Base-by-base conservation (phyloP, 78 protist genomes). In the Polysphondylium violaceum region DNA sequence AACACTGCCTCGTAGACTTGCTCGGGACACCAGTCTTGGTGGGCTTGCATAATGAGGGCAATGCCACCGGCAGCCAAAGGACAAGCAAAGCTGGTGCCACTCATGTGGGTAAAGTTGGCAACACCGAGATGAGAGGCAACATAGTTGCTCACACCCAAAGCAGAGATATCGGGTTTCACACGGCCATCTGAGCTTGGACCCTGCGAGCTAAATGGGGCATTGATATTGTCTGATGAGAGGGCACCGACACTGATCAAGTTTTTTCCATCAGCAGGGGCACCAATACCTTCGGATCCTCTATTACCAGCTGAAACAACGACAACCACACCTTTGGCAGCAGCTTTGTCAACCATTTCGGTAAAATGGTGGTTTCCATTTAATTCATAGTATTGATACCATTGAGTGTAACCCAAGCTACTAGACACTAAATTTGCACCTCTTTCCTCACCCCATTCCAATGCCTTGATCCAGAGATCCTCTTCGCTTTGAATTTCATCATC, bases 101-200 rank as follows among this genome's bases (percentile, higher is more conserved):
- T 41, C 87, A 76, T 77, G 11, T 31, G 35, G 3, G 79, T 89
- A 36, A 72, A 77, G 16, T 78, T 76, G 0, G 47, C 19, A 19
- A 31, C 38, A 63, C 79, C 74, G 16, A 11, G 11, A 21, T 60
- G 25, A 44, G 21, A 16, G 1, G 79, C 73, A 35, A 83, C 91
- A 61, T 41, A 83, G 33, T 83, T 83, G 9, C 55, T 58, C 7
- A 25, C 6, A 27, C 93, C 93, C 23, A 68, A 55, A 3, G 85
- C 74, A n/a, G 68, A 16, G 33, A 89, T 60, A 59, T 89, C 94
- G 1, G 94, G 94, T 43, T 89, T 89, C 16, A 89, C 85, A 40
- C 94, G 59, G 64, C 85, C 85, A 23, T 89, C 94, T 12, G 94
- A 14, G 0, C 81, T 43, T 61, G 94, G 94, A 17, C 94, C 94